A percentile compares a stretch with the other conserved stretches of the same genome.
Evolutionary conservation across 2,329 filamentous ascomycete species (phyloP).

Genomic region (Diaporthe sp.): DNA sequence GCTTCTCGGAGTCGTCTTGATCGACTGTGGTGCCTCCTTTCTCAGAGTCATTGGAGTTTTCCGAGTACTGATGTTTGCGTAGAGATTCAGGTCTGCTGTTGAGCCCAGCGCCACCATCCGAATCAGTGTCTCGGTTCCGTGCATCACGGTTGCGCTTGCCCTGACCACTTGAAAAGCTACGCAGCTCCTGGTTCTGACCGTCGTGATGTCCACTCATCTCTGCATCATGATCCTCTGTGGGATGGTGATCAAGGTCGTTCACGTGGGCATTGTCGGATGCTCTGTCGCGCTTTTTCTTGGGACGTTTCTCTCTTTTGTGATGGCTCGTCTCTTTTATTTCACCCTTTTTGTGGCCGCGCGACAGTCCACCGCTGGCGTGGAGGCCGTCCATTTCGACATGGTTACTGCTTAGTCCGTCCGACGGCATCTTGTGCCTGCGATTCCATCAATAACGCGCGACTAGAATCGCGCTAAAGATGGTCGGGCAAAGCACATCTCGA

Average conservation of each 20-base stretch:
- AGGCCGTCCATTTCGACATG: slow-evolving; percentile 1
- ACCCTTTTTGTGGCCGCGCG: background rate
- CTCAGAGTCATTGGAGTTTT: background rate
- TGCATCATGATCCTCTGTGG: background rate
- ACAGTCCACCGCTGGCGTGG: background rate
- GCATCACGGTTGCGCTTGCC: too few relatives aligned
- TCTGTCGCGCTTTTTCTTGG: background rate
- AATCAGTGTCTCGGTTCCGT: background rate
- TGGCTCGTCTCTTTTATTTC: background rate
- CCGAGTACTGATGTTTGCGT: background rate
- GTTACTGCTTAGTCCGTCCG: background rate
- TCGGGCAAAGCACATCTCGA: background rate
- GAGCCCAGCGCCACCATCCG: background rate
- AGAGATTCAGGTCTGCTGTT: background rate
- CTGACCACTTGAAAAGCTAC: background rate
- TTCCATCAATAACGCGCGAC: slow-evolving; percentile 9
- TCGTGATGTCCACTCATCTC: background rate
- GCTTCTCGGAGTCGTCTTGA: background rate
- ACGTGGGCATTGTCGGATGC: too few relatives aligned
- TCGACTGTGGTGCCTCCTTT: background rate
- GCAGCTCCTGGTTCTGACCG: background rate
- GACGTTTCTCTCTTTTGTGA: background rate
- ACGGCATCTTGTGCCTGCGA: slow-evolving; percentile 9
- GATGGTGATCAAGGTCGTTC: background rate
- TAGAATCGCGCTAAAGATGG: background rate